Base-by-base conservation (phyloP, 2,329 filamentous ascomycete species). In the Aspergillus phoenicis region DNA sequence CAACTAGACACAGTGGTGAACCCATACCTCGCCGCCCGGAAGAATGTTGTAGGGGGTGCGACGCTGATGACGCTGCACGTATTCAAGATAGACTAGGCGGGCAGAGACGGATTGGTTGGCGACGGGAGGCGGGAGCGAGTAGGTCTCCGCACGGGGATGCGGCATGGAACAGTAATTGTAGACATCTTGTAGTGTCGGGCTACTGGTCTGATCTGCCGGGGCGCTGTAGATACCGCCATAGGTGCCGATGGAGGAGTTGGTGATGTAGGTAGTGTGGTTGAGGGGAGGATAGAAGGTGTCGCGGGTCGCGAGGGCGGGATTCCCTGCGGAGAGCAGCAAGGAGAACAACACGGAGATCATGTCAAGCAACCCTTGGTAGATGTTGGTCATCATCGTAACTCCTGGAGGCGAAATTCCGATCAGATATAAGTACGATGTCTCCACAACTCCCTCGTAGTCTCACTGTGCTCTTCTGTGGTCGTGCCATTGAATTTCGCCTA, bases 141-240 rank as follows among this genome's bases (percentile, higher is more conserved):
- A 78, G 26, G 74, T 71, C 13, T 70, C 57, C 13, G 49, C 56
- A 38, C 72, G 73, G 2, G 76, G 76, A 67, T 78, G 76, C 10
- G 76, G 76, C 76, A 78, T 78, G 13, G 71, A 70, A 45, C 76
- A 78, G 58, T 78, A 78, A 55, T 78, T 70, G 58, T 78, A 78
- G 26, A 59, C 63, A n/a, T 74, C 73, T n/a, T 73, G 70, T 0
- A 71, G 68, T 0, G 68, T 56, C 8, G 54, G 54, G 1, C 62
- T 36, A 17, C 62, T 62, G 24, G 70, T 38, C 8, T 64, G 28
- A 53, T 69, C 49, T 0, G 62, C 68, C 1, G 69, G 64, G 5
- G 75, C 74, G 10, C 64, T 63, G 62, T 78, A 77, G 52, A 72
- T 70, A 13, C 75, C 76, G 2, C 76, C 76, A 62, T 77, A 75